Base-by-base conservation (phyloP, 2,329 filamentous ascomycete genomes). In the Diaporthe citrichinensis region DNA sequence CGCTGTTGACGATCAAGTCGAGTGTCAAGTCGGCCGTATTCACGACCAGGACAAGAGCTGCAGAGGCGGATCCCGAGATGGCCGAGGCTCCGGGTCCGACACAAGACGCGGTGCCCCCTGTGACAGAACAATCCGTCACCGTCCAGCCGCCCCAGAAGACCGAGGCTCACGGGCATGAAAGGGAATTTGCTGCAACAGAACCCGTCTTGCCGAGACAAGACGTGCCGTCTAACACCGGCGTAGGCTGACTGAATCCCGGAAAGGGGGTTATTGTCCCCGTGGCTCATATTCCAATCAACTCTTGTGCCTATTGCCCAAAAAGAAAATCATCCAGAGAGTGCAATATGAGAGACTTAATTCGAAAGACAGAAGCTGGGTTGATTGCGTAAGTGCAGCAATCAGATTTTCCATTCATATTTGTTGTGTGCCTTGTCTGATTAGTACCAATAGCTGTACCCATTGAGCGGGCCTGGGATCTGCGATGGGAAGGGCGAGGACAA, bases 1-100 rank as follows among this genome's bases (percentile, higher is more conserved):
- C 65, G 14, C 41, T 68, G 3, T 36, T 53, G 65, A 53, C 65
- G 14, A 41, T 68, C 46, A 68, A 68, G 46, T 68, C 65, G 23
- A 68, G 65, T n/a, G 46, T 68, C 12, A 68, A 68, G 46, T 68
- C 65, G 46, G 4, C 31, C n/a, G 46, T 28, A 7, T 20, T 68
- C 46, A 53, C 65, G 31, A 36, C 62, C 1, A 53, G 65, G 46
- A 68, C 34, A 14, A 68, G 65, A 23, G 46, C 31, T 28, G 65
- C 46, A 41, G 65, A 68, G 23, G 31, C 12, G n/a, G 65, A 68
- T 20, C 65, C 44, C 8, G 65, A 68, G n/a, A 51, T 39, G 65
- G 65, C 65, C n/a, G 46, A 28, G 65, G 46, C 23, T 6, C 8
- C 65, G n/a, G 46, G 2, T 2, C 8, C 23, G 14, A 51, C 1